These are phyloP conservation scores for Colletotrichum somersetense DNA, from an alignment of 2,329 filamentous ascomycete species.

Conservation along the genomic window DNA sequence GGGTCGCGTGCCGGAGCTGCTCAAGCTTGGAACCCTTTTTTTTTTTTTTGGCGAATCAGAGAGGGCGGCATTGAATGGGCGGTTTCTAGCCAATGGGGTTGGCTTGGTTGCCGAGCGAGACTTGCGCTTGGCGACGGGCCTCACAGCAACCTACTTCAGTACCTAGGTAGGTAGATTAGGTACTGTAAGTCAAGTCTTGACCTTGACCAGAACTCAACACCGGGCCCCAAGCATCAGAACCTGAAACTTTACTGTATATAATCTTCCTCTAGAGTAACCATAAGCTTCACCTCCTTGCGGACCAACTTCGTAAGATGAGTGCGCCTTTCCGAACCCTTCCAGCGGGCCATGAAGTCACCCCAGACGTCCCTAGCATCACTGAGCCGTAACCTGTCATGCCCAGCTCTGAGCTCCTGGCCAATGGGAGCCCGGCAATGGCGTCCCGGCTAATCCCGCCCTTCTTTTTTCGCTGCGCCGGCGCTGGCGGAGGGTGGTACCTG, in stretches of 20 bases:
- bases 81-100: conserved; percentile 29
- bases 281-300: not conserved
- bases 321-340: conserved; percentile 28
- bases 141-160: no score
- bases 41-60: conserved; percentile 33
- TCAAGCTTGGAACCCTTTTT: conserved; percentile 16
- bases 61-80: conserved; percentile 6
- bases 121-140: not conserved
- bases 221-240: not conserved
- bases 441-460: conserved; percentile 39
- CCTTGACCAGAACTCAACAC: not conserved
- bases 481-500: conserved; percentile 36
- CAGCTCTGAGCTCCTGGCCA: conserved; percentile 17
- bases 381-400: not conserved
- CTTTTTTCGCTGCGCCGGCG: conserved; percentile 24
- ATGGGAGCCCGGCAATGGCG: conserved; percentile 27
- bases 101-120: conserved; percentile 6
- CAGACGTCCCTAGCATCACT: conserved; percentile 19
- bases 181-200: not conserved
- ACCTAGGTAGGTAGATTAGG: no score
- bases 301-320: not conserved
- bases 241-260: not conserved
- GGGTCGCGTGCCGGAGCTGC: not conserved
- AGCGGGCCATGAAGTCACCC: conserved; percentile 33
- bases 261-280: not conserved